phyloP scores from a whole-genome alignment of 1,284 basidiomycete genomes.

The Ceratobasidium papillatum region DNA sequence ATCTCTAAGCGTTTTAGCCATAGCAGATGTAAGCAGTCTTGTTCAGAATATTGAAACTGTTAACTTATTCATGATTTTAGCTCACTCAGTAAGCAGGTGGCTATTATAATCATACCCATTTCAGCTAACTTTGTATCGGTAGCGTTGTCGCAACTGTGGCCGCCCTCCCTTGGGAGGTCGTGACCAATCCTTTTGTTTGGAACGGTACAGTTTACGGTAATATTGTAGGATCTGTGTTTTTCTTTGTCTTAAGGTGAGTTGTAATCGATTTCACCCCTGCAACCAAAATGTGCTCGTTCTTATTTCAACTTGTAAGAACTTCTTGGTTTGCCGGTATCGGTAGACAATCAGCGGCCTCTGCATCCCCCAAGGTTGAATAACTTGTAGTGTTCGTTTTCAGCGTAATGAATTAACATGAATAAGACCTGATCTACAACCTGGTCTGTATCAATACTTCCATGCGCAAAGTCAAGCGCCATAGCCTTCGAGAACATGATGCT shows the following conservation, averaged over 20 bases:
- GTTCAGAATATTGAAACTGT: conserved; percentile 9
- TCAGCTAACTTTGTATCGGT: conserved; percentile 39
- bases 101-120: neutral
- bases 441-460: neutral
- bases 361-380: conserved; percentile 25
- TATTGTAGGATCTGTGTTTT: conserved; percentile 66
- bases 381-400: neutral
- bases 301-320: neutral
- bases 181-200: conserved; percentile 63
- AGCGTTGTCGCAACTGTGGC: conserved; percentile 68
- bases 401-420: neutral
- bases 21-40: conserved; percentile 69
- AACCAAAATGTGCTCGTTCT: neutral
- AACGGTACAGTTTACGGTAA: conserved; percentile 79
- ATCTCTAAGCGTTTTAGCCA: conserved; percentile 67
- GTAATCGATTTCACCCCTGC: neutral
- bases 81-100: neutral
- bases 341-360: conserved; percentile 10
- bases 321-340: conserved; percentile 36
- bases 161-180: conserved; percentile 66
- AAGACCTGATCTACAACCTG: neutral
- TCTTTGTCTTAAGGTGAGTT: conserved; percentile 65
- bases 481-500: neutral
- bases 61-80: conserved; percentile 44
- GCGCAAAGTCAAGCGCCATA: neutral